These are phyloP conservation scores for Solanum arcanum DNA, from an alignment of 257 asterid genomes.

Conservation along the genomic window DNA sequence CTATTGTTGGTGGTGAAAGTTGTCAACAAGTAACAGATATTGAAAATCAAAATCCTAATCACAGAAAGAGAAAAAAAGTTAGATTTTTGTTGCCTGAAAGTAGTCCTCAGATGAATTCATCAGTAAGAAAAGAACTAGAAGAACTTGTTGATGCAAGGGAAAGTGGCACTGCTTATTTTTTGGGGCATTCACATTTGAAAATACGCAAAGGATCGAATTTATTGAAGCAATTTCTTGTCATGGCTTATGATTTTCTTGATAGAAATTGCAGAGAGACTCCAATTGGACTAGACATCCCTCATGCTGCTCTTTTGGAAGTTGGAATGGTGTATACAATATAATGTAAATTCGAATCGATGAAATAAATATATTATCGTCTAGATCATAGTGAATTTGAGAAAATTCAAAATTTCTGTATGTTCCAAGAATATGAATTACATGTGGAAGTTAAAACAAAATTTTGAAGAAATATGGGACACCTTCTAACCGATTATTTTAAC, in stretches of 20 bases:
- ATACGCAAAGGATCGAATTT: constrained; percentile 55
- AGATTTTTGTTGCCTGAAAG: constrained; percentile 47
- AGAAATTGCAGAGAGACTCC: constrained; percentile 72
- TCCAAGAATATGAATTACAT: neutral
- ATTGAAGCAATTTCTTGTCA: constrained; percentile 48
- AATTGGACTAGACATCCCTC: constrained; percentile 66
- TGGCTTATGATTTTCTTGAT: constrained; percentile 55
- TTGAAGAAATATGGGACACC: neutral
- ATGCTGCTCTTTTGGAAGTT: constrained; percentile 81
- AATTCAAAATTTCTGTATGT: neutral
- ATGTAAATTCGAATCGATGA: neutral
- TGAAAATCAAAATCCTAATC: constrained; percentile 3
- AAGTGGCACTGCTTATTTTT: constrained; percentile 75
- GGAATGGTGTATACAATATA: constrained; percentile 60
- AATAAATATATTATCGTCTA: neutral
- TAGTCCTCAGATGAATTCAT: constrained; percentile 43
- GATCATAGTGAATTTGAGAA: too few relatives aligned
- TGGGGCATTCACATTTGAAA: constrained; percentile 68
- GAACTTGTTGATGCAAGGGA: constrained; percentile 72
- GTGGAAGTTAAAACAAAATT: neutral
- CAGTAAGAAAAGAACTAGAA: constrained; percentile 58
- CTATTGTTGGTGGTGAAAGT: constrained; percentile 11
- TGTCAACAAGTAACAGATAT: neutral
- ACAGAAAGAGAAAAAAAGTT: constrained; percentile 32
- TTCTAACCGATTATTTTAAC: neutral